phyloP scores from a whole-genome alignment of 768 basidiomycete genomes.

The Suillus clintonianus region DNA sequence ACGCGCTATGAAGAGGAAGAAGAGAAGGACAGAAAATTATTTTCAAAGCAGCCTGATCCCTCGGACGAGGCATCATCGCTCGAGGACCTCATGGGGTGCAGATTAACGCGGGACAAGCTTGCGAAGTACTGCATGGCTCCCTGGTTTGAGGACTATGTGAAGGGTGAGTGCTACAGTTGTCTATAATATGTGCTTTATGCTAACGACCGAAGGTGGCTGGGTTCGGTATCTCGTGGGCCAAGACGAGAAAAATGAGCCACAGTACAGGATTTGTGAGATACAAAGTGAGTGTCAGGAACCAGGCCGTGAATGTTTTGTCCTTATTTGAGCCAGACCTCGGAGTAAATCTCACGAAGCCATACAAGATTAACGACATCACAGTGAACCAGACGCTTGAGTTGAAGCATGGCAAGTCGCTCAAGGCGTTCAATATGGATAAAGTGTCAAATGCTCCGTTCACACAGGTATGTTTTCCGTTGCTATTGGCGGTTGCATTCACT shows the following conservation, averaged over 20 bases:
- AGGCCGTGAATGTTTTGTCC: conserved; percentile 9
- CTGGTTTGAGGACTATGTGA: conserved; percentile 85
- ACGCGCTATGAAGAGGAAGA: conserved; percentile 74
- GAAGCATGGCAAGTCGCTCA: conserved; percentile 70
- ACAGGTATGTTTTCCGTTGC: conserved; percentile 46
- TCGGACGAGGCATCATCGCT: conserved; percentile 52
- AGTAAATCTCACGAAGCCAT: conserved; percentile 58
- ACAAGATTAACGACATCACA: conserved; percentile 65
- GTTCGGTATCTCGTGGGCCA: conserved; percentile 81
- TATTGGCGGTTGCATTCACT: conserved; percentile 3
- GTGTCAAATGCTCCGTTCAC: conserved; percentile 76
- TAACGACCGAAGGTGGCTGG: conserved; percentile 63
- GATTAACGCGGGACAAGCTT: conserved; percentile 68
- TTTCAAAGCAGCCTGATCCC: conserved; percentile 42
- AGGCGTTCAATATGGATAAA: conserved; percentile 76
- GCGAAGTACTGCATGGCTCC: conserved; percentile 73
- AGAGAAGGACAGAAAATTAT: conserved; percentile 56
- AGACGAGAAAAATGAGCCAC: conserved; percentile 48
- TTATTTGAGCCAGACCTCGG: conserved; percentile 46
- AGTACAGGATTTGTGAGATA: conserved; percentile 86
- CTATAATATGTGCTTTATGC: not conserved
- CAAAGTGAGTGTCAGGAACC: conserved; percentile 52
- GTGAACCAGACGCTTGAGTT: conserved; percentile 73
- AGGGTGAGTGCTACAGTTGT: conserved; percentile 48
- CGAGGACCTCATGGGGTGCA: conserved; percentile 60